Base-by-base conservation (phyloP, 2,329 filamentous ascomycete species). In the Fusarium dlaminii region DNA sequence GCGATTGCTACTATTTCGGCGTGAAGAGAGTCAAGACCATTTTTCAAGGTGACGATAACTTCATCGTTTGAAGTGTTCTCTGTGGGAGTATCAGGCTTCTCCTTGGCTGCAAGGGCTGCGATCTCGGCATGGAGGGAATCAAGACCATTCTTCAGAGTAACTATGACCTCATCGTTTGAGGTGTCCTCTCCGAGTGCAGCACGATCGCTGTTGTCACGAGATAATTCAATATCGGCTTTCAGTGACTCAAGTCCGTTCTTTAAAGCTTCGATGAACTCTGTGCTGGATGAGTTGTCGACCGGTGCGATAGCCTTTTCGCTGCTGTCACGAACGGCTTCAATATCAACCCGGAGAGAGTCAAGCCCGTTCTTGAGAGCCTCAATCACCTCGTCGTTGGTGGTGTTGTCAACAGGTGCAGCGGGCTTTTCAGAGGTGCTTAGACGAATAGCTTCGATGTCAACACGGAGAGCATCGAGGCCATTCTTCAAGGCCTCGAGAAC, bases 1-100 rank as follows among this genome's bases (percentile, higher is more conserved):
- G 92, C 91, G 34, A 97, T 85, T 34, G 87, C 87, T 65, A 94
- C 92, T 72, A 97, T 92, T 57, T 97, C 94, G 6, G 88, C 86
- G 62, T 91, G 91, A 24, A 97, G 86, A 48, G 87, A 87, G 48
- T 91, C 90, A 14, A 97, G 85, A 0, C 94, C 94, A n/a, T 91
- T 88, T 80, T 93, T 96, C 57, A 98, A 86, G 0, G 93, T 93
- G 63, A 97, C 93, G 3, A 98, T 86, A 56, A 97, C 94, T 81
- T 97, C 94, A 72, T 96, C 93, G 8, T 76, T 71, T 4, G 69
- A 68, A 29, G 56, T 60, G 92, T 90, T 64, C n/a, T 74, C 75
- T 2, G 68, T 52, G 11, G 70, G 8, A 5, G 66, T 42, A 34
- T 73, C 63, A 5, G 72, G 42, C 34, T 63, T 75, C 29, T 90